These are phyloP conservation scores for Aspergillus kassunensis DNA, from an alignment of 495 filamentous ascomycete genomes.

Conservation along the genomic window DNA sequence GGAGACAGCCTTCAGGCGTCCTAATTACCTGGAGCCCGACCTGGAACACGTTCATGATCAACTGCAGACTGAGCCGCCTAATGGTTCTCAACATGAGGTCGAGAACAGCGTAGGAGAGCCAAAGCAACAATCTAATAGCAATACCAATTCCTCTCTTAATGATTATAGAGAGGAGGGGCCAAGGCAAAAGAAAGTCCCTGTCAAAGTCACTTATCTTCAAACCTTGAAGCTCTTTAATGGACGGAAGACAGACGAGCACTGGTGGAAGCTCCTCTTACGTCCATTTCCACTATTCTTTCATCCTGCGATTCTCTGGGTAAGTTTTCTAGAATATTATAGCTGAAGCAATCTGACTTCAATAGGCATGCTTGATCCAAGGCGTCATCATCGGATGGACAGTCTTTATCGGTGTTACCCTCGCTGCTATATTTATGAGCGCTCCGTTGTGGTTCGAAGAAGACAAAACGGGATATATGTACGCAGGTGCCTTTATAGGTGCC, in stretches of 20 bases:
- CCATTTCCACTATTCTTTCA: constrained; percentile 69
- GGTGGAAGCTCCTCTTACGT: constrained; percentile 57
- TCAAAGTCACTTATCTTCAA: constrained; percentile 49
- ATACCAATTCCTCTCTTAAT: background rate
- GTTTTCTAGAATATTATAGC: constrained; percentile 1
- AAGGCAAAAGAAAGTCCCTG: constrained; percentile 11
- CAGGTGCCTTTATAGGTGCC: constrained; percentile 80
- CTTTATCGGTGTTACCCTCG: constrained; percentile 84
- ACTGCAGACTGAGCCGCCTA: background rate
- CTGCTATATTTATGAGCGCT: constrained; percentile 72
- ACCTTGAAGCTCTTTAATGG: constrained; percentile 73
- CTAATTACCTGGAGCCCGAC: constrained; percentile 61
- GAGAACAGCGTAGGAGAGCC: background rate
- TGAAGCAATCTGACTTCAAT: background rate
- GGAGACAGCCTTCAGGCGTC: constrained; percentile 74
- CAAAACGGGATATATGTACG: constrained; percentile 83
- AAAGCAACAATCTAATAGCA: constrained; percentile 6
- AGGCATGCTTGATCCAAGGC: constrained; percentile 83
- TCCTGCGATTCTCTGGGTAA: constrained; percentile 77
- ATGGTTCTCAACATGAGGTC: constrained; percentile 10
- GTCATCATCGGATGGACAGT: constrained; percentile 93
- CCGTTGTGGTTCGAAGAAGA: constrained; percentile 81
- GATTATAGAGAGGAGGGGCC: background rate
- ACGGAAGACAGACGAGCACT: constrained; percentile 64
- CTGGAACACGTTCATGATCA: constrained; percentile 26